These are phyloP conservation scores for Boletus rex-veris DNA, from an alignment of 768 basidiomycete species.

Conservation along the genomic window DNA sequence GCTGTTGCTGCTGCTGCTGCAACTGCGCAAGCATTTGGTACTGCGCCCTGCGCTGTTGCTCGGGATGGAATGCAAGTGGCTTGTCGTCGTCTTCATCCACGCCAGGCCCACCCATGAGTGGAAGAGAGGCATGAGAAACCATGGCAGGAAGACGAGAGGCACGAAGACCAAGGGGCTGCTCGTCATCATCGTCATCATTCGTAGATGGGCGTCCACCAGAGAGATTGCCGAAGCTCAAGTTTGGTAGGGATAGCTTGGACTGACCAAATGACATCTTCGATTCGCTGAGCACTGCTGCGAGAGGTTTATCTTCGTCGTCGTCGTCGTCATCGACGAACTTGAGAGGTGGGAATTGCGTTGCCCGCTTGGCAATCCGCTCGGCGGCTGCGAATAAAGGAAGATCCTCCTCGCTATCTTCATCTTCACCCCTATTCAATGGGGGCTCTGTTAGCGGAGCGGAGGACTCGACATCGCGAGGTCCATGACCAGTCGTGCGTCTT, in stretches of 20 bases:
- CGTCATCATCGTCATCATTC: slow-evolving; percentile 60
- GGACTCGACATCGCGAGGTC: slow-evolving; percentile 41
- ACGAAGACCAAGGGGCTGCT: slow-evolving; percentile 68
- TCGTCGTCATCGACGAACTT: slow-evolving; percentile 41
- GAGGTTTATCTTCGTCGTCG: slow-evolving; percentile 59
- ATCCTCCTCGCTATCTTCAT: slow-evolving; percentile 75
- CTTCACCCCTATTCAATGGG: slow-evolving; percentile 13
- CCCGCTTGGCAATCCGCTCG: slow-evolving; percentile 51
- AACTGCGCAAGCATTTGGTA: slow-evolving; percentile 39
- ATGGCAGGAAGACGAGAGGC: slow-evolving; percentile 44
- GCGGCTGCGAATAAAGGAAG: slow-evolving; percentile 67
- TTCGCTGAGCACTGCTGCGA: slow-evolving; percentile 56
- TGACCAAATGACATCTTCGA: slow-evolving; percentile 42
- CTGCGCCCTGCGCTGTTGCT: slow-evolving; percentile 73
- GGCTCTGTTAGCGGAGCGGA: slow-evolving; percentile 1
- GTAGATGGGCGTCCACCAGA: slow-evolving; percentile 10
- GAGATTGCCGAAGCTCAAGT: slow-evolving; percentile 40
- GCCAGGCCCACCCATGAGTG: slow-evolving; percentile 37
- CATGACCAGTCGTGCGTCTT: slow-evolving; percentile 55
- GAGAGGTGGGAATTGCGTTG: slow-evolving; percentile 27
- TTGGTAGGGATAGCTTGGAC: slow-evolving; percentile 41
- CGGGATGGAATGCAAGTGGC: slow-evolving; percentile 71
- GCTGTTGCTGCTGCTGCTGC: slow-evolving; percentile 47
- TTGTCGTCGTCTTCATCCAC: slow-evolving; percentile 63
- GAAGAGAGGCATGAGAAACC: slow-evolving; percentile 24